Base-by-base conservation (phyloP, 352 stramenopile species). In the Globisporangium irregulare region DNA sequence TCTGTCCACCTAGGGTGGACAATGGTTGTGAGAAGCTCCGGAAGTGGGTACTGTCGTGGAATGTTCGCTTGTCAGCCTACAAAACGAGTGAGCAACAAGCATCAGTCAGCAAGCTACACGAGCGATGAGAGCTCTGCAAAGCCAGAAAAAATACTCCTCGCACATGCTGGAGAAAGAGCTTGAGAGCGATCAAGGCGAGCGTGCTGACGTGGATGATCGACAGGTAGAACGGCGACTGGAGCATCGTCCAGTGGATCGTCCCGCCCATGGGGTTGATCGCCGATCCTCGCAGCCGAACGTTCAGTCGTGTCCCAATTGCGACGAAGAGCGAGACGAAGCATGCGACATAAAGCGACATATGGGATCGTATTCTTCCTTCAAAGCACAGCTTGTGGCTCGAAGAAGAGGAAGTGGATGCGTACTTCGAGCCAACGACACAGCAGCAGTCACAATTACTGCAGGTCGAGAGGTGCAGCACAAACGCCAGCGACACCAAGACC, bases 91-190 rank as follows among this genome's bases (percentile, higher is more conserved):
- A 48, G 2, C 0, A 1, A 3, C 41, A 50, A n/a, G 15, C 8
- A 22, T 50, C 41, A 48, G 41, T 48, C 41, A n/a, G 41, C 41
- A 50, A 50, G 41, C 41, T 20, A 50, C 15, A 50, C 18, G 4
- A 20, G 22, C 41, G 18, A 6, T 50, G 15, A 20, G 18, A 50
- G 15, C 41, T n/a, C 41, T 50, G 8, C 15, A 10, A 20, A 15
- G 3, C 12, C 12, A 46, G 12, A 46, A 14, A 14, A 46, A 46
- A 46, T 50, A 50, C 41, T 5, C 15, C 18, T 9, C 73, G 51
- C 73, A 86, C 80, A 62, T 93, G 87, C 46, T 94, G 83, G n/a
- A 94, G 68, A 43, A 94, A 90, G 50, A 89, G 68, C 65, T 94
- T 93, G 48, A 94, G 79, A 41, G 70, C 66, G 4, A 94, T 78